These are phyloP conservation scores for Monosporascus sp. DNA, from an alignment of 2,329 filamentous ascomycete species.

Conservation along the genomic window DNA sequence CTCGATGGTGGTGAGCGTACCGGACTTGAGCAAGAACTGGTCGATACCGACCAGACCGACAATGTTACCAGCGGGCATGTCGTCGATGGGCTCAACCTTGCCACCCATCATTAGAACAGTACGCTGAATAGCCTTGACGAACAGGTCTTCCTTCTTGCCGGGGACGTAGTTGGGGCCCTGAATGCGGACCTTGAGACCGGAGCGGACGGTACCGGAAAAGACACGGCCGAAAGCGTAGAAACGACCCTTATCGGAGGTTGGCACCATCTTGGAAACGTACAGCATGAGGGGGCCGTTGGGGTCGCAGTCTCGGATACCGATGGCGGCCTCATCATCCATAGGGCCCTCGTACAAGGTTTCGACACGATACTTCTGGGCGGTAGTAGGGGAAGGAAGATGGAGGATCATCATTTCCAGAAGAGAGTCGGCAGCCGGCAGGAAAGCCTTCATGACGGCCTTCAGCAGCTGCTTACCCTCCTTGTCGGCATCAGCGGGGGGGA, in stretches of 20 bases:
- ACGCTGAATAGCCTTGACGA: constrained; percentile 99
- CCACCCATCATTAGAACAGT: constrained; percentile 99
- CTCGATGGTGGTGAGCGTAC: constrained; percentile 95
- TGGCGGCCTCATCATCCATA: constrained; percentile 81
- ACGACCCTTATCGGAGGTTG: constrained; percentile 98
- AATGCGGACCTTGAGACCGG: constrained; percentile 99
- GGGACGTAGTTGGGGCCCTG: constrained; percentile 98
- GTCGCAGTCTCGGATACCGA: constrained; percentile 98
- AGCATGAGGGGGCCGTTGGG: constrained; percentile 98
- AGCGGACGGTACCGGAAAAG: constrained; percentile 96
- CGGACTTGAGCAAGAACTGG: constrained; percentile 99
- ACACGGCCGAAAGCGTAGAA: constrained; percentile 99
- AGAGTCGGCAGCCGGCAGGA: constrained; percentile 96
- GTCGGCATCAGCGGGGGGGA: constrained; percentile 77
- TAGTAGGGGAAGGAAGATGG: constrained; percentile 92
- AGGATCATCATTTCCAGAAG: constrained; percentile 99
- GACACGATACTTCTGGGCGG: constrained; percentile 94
- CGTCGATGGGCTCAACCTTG: constrained; percentile 97
- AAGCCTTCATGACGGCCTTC: constrained; percentile 97
- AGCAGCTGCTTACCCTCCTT: constrained; percentile 97
- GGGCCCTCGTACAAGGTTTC: constrained; percentile 99
- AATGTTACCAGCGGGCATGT: constrained; percentile 99
- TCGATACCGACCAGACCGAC: constrained; percentile 98
- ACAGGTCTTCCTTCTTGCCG: constrained; percentile 97
- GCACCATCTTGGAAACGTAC: constrained; percentile 99